Percentiles rank a stretch among this genome's conserved stretches.
phyloP scores from a whole-genome alignment of 2,329 filamentous ascomycete genomes.

The Decorospora gaudefroyi region DNA sequence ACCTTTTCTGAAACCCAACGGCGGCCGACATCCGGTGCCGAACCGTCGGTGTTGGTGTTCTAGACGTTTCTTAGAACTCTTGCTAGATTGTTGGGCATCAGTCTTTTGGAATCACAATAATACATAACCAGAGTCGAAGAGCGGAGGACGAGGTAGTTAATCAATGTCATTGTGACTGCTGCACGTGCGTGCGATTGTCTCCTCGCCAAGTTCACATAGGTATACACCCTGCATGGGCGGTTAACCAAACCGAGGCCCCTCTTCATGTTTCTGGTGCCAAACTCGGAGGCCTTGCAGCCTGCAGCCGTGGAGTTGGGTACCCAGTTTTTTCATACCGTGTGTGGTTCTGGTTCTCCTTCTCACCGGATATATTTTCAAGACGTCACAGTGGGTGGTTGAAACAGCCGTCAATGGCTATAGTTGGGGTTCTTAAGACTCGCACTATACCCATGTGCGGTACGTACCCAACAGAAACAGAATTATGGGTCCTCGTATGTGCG shows the following conservation, averaged over 20 bases:
- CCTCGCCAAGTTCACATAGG: slow-evolving; percentile 1
- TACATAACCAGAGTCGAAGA: background rate
- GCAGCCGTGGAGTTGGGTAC: too few species aligned
- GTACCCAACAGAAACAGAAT: slow-evolving; percentile 11
- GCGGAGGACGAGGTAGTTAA: slow-evolving; percentile 1
- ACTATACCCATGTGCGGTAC: slow-evolving; percentile 3
- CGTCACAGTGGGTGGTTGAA: slow-evolving; percentile 28
- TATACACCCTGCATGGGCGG: slow-evolving; percentile 1
- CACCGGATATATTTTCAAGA: slow-evolving; percentile 15
- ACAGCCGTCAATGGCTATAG: slow-evolving; percentile 26
- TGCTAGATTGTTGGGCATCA: background rate
- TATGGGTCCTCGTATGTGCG: slow-evolving; percentile 1
- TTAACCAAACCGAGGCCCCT: slow-evolving; percentile 9
- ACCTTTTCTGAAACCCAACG: slow-evolving; percentile 17
- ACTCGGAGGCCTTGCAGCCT: too few species aligned
- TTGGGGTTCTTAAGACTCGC: slow-evolving; percentile 13
- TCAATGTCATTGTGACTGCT: slow-evolving; percentile 8
- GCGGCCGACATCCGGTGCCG: slow-evolving; percentile 2
- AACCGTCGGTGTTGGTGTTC: slow-evolving; percentile 2
- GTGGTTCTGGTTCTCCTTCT: slow-evolving; percentile 15
- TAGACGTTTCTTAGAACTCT: background rate
- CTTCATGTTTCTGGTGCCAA: slow-evolving; percentile 15
- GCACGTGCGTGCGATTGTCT: slow-evolving; percentile 1
- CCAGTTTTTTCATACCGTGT: too few species aligned
- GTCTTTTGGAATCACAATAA: background rate